Evolutionary conservation across 2,329 filamentous ascomycete genomes (phyloP).

Genomic region (Ophiostoma novo-ulmi): DNA sequence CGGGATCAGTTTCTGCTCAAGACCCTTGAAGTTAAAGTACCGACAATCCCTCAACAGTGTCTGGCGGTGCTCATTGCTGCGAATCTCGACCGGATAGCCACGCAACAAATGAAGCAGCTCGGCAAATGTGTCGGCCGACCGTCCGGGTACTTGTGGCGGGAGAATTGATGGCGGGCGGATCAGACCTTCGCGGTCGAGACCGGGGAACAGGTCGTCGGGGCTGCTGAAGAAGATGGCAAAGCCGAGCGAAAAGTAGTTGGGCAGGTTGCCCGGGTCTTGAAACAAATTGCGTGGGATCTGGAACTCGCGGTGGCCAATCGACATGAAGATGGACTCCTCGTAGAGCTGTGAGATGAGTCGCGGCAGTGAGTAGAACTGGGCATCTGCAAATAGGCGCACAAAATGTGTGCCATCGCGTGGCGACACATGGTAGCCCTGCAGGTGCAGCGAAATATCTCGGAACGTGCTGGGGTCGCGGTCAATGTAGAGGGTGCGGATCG

Average conservation of each 20-base stretch:
- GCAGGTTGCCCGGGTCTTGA: conserved; percentile 77
- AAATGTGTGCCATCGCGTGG: conserved; percentile 81
- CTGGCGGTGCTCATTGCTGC: conserved; percentile 68
- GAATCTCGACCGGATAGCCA: conserved; percentile 76
- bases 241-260: conserved; percentile 91
- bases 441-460: conserved; percentile 78
- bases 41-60: conserved; percentile 78
- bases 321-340: conserved; percentile 86
- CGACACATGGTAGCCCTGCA: conserved; percentile 84
- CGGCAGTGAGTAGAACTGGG: conserved; percentile 82
- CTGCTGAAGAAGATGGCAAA: conserved; percentile 83
- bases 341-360: conserved; percentile 86
- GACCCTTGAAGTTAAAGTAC: conserved; percentile 87
- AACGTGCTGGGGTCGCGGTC: conserved; percentile 90
- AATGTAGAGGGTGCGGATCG: conserved; percentile 81
- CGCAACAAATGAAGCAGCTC: conserved; percentile 77
- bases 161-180: conserved; percentile 81
- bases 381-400: conserved; percentile 87
- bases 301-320: conserved; percentile 81
- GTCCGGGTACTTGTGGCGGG: conserved; percentile 73
- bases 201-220: conserved; percentile 76
- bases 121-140: conserved; percentile 76
- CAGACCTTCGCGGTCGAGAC: conserved; percentile 69
- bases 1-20: conserved; percentile 81
- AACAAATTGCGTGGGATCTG: conserved; percentile 87